Conservation (phyloP, 2,329 filamentous ascomycete genomes). For the Trichocomaceae sp. region DNA sequence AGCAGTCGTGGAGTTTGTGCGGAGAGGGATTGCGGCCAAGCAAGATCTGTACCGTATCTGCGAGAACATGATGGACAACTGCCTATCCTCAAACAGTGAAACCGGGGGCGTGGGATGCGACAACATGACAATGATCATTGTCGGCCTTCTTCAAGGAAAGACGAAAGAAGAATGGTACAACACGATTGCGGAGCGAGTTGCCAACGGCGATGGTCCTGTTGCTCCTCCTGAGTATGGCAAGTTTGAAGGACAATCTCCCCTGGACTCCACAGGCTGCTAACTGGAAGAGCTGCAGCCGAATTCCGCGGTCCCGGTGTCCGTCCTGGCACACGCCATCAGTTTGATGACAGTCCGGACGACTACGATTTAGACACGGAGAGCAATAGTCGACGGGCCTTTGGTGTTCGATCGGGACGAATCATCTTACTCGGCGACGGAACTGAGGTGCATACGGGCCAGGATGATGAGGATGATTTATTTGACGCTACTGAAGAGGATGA, state of each 20-base stretch:
- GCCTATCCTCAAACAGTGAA: slow-evolving; percentile 93
- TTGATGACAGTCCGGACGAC: slow-evolving; percentile 64
- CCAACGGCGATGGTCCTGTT: slow-evolving; percentile 94
- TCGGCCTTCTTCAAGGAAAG: slow-evolving; percentile 84
- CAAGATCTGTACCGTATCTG: slow-evolving; percentile 92
- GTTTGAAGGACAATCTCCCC: slow-evolving; percentile 47
- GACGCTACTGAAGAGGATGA: slow-evolving; percentile 83
- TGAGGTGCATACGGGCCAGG: slow-evolving; percentile 80
- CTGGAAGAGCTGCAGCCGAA: slow-evolving; percentile 56
- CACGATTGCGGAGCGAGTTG: slow-evolving; percentile 85
- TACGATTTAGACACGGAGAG: slow-evolving; percentile 46
- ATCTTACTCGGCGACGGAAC: slow-evolving; percentile 94
- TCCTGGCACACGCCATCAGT: slow-evolving; percentile 57
- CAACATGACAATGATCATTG: slow-evolving; percentile 97
- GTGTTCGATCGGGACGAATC: slow-evolving; percentile 70
- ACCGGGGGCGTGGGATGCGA: slow-evolving; percentile 96
- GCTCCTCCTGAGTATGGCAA: slow-evolving; percentile 99
- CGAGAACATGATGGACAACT: slow-evolving; percentile 99
- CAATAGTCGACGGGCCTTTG: slow-evolving; percentile 57
- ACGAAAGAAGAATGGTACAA: slow-evolving; percentile 98
- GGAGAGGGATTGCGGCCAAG: slow-evolving; percentile 91
- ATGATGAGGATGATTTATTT: slow-evolving; percentile 92
- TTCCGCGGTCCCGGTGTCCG: slow-evolving; percentile 77
- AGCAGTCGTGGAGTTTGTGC: slow-evolving; percentile 92
- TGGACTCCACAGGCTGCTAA: slow-evolving; percentile 26